These are phyloP conservation scores for Rhizopogon rudus DNA, from an alignment of 768 basidiomycete species.

Conservation along the genomic window DNA sequence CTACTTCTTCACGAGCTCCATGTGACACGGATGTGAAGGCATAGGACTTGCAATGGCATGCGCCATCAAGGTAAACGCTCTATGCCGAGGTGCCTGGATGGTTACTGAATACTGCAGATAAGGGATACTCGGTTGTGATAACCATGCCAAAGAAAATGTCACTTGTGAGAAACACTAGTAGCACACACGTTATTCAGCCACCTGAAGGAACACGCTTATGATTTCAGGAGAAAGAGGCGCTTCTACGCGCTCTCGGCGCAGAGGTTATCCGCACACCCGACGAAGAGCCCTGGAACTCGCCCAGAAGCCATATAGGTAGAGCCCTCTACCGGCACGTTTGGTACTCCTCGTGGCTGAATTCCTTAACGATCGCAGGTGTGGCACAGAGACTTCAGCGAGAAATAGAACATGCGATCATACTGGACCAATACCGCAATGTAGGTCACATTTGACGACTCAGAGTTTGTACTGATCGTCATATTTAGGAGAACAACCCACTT, in stretches of 20 bases:
- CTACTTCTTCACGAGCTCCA: not conserved
- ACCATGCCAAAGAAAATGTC: slow-evolving; percentile 97
- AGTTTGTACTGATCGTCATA: slow-evolving; percentile 1
- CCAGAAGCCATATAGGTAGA: slow-evolving; percentile 90
- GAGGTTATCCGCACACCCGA: slow-evolving; percentile 93
- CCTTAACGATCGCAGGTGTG: slow-evolving; percentile 83
- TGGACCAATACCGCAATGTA: slow-evolving; percentile 88
- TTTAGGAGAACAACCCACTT: slow-evolving; percentile 74
- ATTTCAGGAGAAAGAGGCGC: slow-evolving; percentile 83
- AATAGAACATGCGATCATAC: slow-evolving; percentile 82
- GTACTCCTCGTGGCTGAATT: slow-evolving; percentile 75
- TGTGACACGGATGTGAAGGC: slow-evolving; percentile 36
- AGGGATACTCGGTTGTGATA: slow-evolving; percentile 91
- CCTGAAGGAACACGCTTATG: not conserved
- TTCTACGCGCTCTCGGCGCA: slow-evolving; percentile 87
- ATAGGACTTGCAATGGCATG: slow-evolving; percentile 93
- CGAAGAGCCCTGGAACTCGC: slow-evolving; percentile 83
- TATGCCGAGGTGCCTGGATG: slow-evolving; percentile 14
- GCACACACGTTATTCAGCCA: not conserved
- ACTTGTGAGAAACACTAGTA: slow-evolving; percentile 35
- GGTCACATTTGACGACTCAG: slow-evolving; percentile 15
- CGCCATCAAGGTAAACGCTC: slow-evolving; percentile 76
- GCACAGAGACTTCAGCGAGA: slow-evolving; percentile 71
- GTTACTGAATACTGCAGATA: slow-evolving; percentile 75
- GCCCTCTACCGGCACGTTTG: slow-evolving; percentile 21